phyloP scores from a whole-genome alignment of 2,329 filamentous ascomycete species.

The Sphaerulina musiva region DNA sequence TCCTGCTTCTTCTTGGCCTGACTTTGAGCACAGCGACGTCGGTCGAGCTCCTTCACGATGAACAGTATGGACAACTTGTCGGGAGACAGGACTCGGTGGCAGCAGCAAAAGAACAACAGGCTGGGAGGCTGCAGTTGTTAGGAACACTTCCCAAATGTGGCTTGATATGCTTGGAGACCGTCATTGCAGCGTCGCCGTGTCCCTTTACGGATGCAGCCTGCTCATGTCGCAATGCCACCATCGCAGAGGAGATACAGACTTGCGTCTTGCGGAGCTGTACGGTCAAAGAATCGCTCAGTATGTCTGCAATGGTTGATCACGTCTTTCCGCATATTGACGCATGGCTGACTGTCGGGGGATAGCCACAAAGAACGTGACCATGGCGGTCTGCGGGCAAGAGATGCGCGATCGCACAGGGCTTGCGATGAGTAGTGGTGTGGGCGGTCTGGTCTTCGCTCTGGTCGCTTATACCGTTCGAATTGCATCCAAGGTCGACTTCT shows the following conservation, averaged over 20 bases:
- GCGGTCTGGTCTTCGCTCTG: constrained; percentile 6
- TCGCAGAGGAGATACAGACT: neutral
- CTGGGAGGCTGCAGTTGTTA: neutral
- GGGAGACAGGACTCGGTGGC: neutral
- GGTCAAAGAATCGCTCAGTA: constrained; percentile 11
- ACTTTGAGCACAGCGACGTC: neutral
- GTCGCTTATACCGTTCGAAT: constrained; percentile 12
- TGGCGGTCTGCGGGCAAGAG: constrained; percentile 13
- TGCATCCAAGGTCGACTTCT: constrained; percentile 11
- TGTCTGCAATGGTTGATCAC: neutral
- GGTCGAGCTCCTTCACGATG: neutral
- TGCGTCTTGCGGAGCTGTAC: constrained; percentile 12
- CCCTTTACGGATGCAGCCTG: constrained; percentile 7
- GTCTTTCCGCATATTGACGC: neutral
- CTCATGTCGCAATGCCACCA: constrained; percentile 6
- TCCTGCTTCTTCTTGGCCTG: neutral
- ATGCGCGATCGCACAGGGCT: neutral
- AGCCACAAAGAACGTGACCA: constrained; percentile 16
- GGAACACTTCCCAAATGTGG: neutral
- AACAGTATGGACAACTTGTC: neutral
- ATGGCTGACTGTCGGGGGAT: neutral
- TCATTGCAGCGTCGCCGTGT: constrained; percentile 10
- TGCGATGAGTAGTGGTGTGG: constrained; percentile 1
- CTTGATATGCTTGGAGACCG: constrained; percentile 4
- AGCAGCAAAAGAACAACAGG: neutral